Base-by-base conservation (phyloP, 2,329 filamentous ascomycete genomes). In the Ceratocystis colombiana region DNA sequence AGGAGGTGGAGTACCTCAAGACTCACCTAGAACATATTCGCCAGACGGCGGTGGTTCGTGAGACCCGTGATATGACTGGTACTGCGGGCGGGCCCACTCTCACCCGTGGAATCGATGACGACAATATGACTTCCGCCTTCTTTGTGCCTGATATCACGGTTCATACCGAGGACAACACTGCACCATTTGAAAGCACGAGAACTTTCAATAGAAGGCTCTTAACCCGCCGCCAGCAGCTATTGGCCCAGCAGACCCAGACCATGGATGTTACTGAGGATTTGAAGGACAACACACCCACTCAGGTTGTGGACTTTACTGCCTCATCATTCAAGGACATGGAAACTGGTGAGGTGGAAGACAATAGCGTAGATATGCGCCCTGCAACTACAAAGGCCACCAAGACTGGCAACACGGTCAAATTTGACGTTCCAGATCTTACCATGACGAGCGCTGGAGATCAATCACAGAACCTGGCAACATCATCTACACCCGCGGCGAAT, bases 181-280 rank as follows among this genome's bases (percentile, higher is more conserved):
- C 73, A 61, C 73, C 72, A 1, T 72, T 72, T 62, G 73, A 76
- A 6, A 76, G 77, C 66, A 75, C 77, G 65, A 72, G 71, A 67
- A 76, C 73, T 1, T 72, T 74, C 64, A 74, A 72, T 3, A 72
- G 72, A 64, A 72, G 75, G 3, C 62, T 72, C 68, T 70, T 71
- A 7, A 65, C 46, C 28, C 62, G 25, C 44, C 50, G 61, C n/a
- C 81, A 6, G 81, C 81, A 1, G 83, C 82, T 0, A 86, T 89
- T 22, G 81, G 80, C 1, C 88, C 90, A 66, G 88, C 89, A 20
- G 85, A 84, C 75, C 96, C 94, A 92, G 92, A 97, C 93, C 93
- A 97, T 64, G 93, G 86, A 73, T 91, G 96, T 1, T 91, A 85
- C 1, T 91, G 87, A 25, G 92, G 84, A 5, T 92, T 93, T 66